Evolutionary conservation across 2,329 filamentous ascomycete genomes (phyloP).

Genomic region (Diaporthe eres): DNA sequence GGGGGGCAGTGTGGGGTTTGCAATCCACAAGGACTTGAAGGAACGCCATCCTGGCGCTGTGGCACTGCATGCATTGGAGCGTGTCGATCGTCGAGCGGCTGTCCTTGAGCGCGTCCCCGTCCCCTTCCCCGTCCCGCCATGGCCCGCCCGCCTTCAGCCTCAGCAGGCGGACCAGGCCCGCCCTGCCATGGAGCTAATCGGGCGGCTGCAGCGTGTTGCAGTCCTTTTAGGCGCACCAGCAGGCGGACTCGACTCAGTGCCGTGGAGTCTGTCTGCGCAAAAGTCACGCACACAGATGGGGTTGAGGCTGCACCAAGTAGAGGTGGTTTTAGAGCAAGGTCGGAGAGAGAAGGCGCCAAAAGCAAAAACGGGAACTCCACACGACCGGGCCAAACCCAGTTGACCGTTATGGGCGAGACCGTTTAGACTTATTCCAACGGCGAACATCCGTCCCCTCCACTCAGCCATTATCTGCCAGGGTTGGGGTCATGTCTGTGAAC

Average conservation of each 20-base stretch:
- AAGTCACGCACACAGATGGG: background rate
- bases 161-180: background rate
- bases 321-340: too few relatives aligned
- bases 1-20: slow-evolving; percentile 16
- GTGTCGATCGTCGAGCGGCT: slow-evolving; percentile 19
- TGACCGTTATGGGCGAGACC: background rate
- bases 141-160: background rate
- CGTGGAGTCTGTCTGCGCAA: background rate
- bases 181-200: background rate
- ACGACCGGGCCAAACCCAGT: too few relatives aligned
- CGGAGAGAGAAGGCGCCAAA: too few relatives aligned
- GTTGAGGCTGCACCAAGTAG: background rate
- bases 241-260: background rate
- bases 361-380: too few relatives aligned
- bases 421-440: background rate
- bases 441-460: background rate
- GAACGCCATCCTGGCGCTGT: slow-evolving; percentile 14
- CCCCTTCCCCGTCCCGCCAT: background rate
- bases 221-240: background rate
- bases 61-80: background rate
- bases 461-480: background rate
- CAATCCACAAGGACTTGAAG: slow-evolving; percentile 13
- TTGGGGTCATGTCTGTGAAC: background rate
- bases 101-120: background rate
- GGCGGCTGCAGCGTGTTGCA: background rate